phyloP scores from a whole-genome alignment of 495 filamentous ascomycete species.

The Xylaria flabelliformis region DNA sequence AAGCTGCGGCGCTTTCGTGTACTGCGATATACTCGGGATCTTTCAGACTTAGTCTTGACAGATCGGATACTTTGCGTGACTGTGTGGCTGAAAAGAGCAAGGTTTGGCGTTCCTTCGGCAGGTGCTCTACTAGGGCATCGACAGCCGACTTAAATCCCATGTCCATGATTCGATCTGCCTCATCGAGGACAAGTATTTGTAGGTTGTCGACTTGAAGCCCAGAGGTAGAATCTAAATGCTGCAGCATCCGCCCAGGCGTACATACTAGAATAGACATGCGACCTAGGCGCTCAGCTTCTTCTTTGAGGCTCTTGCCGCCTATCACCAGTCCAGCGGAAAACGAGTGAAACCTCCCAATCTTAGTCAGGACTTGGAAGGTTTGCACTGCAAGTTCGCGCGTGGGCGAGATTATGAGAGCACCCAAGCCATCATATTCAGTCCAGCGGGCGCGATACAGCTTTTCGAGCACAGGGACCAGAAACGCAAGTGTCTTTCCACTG shows the following conservation, averaged over 20 bases:
- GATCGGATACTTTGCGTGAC: slow-evolving; percentile 89
- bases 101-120: slow-evolving; percentile 87
- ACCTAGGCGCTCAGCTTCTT: slow-evolving; percentile 84
- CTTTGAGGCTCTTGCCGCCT: slow-evolving; percentile 88
- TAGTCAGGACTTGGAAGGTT: slow-evolving; percentile 94
- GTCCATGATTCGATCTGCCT: slow-evolving; percentile 96
- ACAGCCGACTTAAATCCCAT: slow-evolving; percentile 94
- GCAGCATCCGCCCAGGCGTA: slow-evolving; percentile 92
- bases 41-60: slow-evolving; percentile 84
- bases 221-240: slow-evolving; percentile 95
- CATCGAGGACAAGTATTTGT: slow-evolving; percentile 92
- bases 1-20: slow-evolving; percentile 79
- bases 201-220: slow-evolving; percentile 88
- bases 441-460: slow-evolving; percentile 91
- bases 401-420: slow-evolving; percentile 90
- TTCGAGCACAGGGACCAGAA: slow-evolving; percentile 90
- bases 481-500: slow-evolving; percentile 94
- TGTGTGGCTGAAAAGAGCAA: slow-evolving; percentile 96
- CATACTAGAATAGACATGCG: slow-evolving; percentile 98
- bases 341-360: slow-evolving; percentile 84
- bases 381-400: slow-evolving; percentile 95
- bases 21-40: slow-evolving; percentile 96
- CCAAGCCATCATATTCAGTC: slow-evolving; percentile 89
- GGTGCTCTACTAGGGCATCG: slow-evolving; percentile 91
- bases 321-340: slow-evolving; percentile 96